Evolutionary conservation across 2,329 filamentous ascomycete genomes (phyloP).

Genomic region (Celoporthe dispersa): DNA sequence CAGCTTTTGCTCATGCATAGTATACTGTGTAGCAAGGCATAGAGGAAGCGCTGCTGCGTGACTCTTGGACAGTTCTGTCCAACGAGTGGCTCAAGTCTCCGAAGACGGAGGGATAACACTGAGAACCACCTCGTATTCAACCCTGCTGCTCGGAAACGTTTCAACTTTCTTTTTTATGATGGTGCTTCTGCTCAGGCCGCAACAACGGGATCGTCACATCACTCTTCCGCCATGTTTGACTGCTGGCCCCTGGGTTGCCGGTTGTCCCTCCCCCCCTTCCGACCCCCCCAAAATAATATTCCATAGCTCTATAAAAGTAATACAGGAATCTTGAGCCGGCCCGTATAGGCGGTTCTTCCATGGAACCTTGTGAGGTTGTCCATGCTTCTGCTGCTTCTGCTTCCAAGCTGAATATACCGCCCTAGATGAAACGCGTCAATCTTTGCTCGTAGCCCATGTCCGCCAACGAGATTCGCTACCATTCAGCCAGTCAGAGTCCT

Average conservation of each 20-base stretch:
- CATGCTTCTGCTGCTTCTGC: not conserved
- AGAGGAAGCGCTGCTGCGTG: not conserved
- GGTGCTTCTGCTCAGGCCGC: not conserved
- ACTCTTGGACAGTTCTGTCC: not conserved
- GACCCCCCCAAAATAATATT: not conserved
- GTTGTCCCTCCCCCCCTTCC: not conserved
- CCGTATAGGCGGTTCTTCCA: not conserved
- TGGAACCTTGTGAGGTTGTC: not conserved
- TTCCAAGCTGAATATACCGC: not conserved
- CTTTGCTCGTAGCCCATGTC: too few species aligned
- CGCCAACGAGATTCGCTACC: too few species aligned
- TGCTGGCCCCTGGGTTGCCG: too few species aligned
- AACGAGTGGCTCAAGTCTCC: not conserved
- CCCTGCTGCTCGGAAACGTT: not conserved
- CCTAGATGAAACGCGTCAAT: not conserved
- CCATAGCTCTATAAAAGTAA: not conserved
- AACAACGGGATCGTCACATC: not conserved
- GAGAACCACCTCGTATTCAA: not conserved
- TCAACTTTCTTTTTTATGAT: not conserved
- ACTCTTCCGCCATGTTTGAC: not conserved
- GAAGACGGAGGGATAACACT: not conserved
- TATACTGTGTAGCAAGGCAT: not conserved
- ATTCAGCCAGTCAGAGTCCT: too few species aligned
- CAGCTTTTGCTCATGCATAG: too few species aligned
- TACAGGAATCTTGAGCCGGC: not conserved